Conservation (phyloP, 2,329 filamentous ascomycete genomes). For the Pseudogymnoascus sp. region DNA sequence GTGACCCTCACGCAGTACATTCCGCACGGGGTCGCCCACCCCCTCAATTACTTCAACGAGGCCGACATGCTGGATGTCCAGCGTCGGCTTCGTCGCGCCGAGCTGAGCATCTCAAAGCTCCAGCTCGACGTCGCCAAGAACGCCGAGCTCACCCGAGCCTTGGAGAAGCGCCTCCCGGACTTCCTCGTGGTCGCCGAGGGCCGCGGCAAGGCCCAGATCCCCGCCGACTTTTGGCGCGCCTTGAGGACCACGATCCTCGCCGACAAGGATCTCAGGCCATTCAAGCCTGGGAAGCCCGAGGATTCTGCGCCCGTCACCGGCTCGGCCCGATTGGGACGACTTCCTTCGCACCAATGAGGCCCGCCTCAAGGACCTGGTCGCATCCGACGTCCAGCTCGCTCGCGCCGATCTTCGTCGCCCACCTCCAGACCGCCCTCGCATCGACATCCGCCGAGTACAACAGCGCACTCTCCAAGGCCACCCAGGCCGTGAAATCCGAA, state of each 20-base stretch:
- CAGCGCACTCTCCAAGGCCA: not conserved
- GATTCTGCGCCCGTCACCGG: not conserved
- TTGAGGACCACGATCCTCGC: slow-evolving; percentile 48
- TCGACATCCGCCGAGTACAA: not conserved
- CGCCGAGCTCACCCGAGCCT: slow-evolving; percentile 29
- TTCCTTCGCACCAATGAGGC: slow-evolving; percentile 42
- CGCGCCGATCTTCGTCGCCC: slow-evolving; percentile 10
- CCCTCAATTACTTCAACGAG: slow-evolving; percentile 16
- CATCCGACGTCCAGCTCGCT: slow-evolving; percentile 29
- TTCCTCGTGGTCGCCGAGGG: slow-evolving; percentile 49
- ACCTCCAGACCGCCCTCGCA: not conserved
- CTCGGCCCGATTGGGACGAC: slow-evolving; percentile 24
- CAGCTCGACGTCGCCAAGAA: slow-evolving; percentile 22
- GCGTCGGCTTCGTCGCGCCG: slow-evolving; percentile 14
- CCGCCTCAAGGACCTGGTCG: slow-evolving; percentile 37
- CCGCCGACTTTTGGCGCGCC: slow-evolving; percentile 60
- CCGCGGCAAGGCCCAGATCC: slow-evolving; percentile 47
- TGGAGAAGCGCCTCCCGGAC: slow-evolving; percentile 48
- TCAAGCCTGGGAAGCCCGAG: not conserved
- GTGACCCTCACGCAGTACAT: slow-evolving; percentile 19
- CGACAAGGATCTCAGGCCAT: slow-evolving; percentile 28
- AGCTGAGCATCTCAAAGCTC: slow-evolving; percentile 13
- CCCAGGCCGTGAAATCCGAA: slow-evolving; percentile 2
- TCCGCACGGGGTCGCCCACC: slow-evolving; percentile 19
- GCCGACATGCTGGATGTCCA: slow-evolving; percentile 21